Evolutionary conservation across 2,329 filamentous ascomycete genomes (phyloP), one percentile per base, ranked within the genome.

Genomic region (Hymenoscyphus linearis): DNA sequence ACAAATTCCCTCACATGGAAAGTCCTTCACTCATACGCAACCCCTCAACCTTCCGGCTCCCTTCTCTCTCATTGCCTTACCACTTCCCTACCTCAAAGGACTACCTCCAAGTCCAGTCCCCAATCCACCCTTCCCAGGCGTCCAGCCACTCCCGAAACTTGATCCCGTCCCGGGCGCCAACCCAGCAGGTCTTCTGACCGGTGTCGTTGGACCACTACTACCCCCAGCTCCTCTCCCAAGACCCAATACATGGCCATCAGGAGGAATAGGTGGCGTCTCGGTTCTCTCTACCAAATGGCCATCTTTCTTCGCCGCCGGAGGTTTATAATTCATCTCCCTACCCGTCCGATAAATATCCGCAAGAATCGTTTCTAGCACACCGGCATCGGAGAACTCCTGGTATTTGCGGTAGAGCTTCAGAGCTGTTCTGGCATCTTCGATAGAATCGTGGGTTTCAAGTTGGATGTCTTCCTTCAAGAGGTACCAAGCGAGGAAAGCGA

Each of bases 401-500:
- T 92, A 97, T 74, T 96, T 97, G 52, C 89, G 84, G 70, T 88
- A 99, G 9, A 99, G 80, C 72, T 91, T 90, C 47, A 98, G 80
- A 0, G 96, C 95, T 47, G 93, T 97, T 27, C 89, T 84, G 0
- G 95, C 93, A 74, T 99, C 95, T 75, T 98, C 95, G 67, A 99
- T 96, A 12, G 89, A 93, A 75, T 99, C 95, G 75, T 99, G 96
- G 6, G 87, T 91, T 67, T 91, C 89, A 70, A 91, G 83, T 75
- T 99, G 96, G 64, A 99, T 97, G 70, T 93, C 91, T 75, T 98
- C 91, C 69, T 92, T 92, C 50, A 99, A 85, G 9, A 99, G 82
- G 58, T 87, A 87, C 89, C 92, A 96, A 0, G 95, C 93, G 18
- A 99, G 78, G 73, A 97, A 98, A 31, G 93, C 90, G 22, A 99